Evolutionary conservation across 2,329 filamentous ascomycete genomes (phyloP).

Genomic region (Daldinia sp.): DNA sequence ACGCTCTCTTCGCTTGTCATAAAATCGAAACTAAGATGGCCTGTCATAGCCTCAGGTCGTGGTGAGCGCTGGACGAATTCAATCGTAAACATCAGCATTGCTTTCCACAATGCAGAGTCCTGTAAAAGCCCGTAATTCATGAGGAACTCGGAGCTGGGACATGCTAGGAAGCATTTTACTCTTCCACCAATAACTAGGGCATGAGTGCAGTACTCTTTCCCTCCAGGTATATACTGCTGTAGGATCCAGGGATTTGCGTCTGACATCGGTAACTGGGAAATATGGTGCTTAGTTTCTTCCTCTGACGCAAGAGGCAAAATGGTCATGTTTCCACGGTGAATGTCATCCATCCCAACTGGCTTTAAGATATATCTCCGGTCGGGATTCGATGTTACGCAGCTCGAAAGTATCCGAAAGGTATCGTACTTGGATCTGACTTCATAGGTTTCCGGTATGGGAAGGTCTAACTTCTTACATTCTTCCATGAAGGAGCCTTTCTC

Average conservation of each 20-base stretch:
- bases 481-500: conserved; percentile 75
- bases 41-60: conserved; percentile 64
- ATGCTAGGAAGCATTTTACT: conserved; percentile 75
- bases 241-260: conserved; percentile 71
- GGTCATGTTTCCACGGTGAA: conserved; percentile 71
- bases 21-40: conserved; percentile 80
- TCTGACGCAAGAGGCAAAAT: conserved; percentile 68
- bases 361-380: conserved; percentile 72
- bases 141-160: conserved; percentile 70
- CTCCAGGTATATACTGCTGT: conserved; percentile 73
- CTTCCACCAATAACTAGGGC: conserved; percentile 73
- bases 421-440: conserved; percentile 65
- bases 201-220: conserved; percentile 78
- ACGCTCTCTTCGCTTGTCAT: conserved; percentile 63
- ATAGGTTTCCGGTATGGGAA: conserved; percentile 66
- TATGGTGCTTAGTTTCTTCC: conserved; percentile 65
- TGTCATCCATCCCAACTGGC: conserved; percentile 71
- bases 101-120: conserved; percentile 64
- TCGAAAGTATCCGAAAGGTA: conserved; percentile 64
- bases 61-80: conserved; percentile 64
- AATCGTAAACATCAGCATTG: conserved; percentile 75
- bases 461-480: conserved; percentile 64
- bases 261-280: conserved; percentile 68
- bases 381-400: conserved; percentile 36
- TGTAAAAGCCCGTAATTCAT: conserved; percentile 74